Base-by-base conservation (phyloP, 2,329 filamentous ascomycete species). In the Cladosporium cucumerinum region DNA sequence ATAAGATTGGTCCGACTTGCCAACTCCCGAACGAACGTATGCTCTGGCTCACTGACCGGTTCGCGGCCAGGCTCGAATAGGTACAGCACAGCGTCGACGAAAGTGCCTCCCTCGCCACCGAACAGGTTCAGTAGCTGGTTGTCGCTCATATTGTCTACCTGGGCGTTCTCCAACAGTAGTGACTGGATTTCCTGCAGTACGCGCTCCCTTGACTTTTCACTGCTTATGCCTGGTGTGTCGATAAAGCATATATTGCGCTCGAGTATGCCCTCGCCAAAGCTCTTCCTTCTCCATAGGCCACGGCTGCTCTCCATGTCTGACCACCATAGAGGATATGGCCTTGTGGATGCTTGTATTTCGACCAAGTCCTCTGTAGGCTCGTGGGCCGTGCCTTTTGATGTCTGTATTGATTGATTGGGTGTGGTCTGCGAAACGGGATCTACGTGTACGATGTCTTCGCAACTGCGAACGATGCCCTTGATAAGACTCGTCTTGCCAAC, bases 181-280 rank as follows among this genome's bases (percentile, higher is more conserved):
- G 21, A 55, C 46, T 65, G 32, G 7, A 65, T 59, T 39, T 61
- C 57, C 5, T 57, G 25, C 34, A 49, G n/a, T 46, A 65, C n/a
- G 18, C 88, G 82, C 16, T 89, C 78, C 46, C 90, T 85, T 7
- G 82, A 81, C 46, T 86, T 84, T 58, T 87, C 86, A 60, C 73
- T 76, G 48, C 82, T 79, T 75, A 86, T 87, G 14, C 88, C 88
- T 12, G 89, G 87, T 2, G 91, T 94, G 78, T 98, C 94, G 65
- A 97, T 88, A 74, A 99, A 97, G 76, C 92, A 97, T 5, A 99
- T 79, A 73, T 99, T 99, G 32, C 94, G 86, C 74, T 98, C 94
- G 54, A 98, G 80, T 46, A 97, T 85, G 25, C 87, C 85, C 68
- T 95, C 93, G 8, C 88, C 87, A 60, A 87, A 80, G 72, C 90